Evolutionary conservation across 2,329 filamentous ascomycete species (phyloP).

Genomic region (Atkinsonella texensis): DNA sequence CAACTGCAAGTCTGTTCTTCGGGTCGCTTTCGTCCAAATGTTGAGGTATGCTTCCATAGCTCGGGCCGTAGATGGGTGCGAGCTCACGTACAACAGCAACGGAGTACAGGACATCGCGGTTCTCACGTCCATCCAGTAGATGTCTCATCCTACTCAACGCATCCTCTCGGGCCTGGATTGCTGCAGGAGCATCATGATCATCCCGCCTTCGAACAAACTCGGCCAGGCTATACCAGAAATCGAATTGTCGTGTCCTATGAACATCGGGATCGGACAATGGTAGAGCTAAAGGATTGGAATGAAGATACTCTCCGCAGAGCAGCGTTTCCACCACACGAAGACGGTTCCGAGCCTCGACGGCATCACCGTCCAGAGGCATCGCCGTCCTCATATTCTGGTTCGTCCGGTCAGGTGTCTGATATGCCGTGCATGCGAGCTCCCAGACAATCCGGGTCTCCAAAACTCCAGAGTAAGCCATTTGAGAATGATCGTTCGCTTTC

Average conservation of each 20-base stretch:
- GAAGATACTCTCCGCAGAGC: constrained; percentile 57
- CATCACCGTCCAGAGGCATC: constrained; percentile 43
- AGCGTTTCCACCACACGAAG: constrained; percentile 67
- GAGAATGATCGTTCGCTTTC: constrained; percentile 35
- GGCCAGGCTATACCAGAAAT: constrained; percentile 75
- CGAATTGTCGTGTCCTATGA: constrained; percentile 49
- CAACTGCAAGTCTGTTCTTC: constrained; percentile 54
- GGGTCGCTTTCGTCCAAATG: constrained; percentile 56
- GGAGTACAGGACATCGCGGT: constrained; percentile 82
- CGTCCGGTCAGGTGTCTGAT: constrained; percentile 24
- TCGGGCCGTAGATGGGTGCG: constrained; percentile 50
- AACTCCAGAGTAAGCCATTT: constrained; percentile 40
- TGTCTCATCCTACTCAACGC: constrained; percentile 53
- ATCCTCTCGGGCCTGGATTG: constrained; percentile 47
- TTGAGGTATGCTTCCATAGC: constrained; percentile 43
- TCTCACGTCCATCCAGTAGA: constrained; percentile 69
- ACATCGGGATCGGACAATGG: constrained; percentile 39
- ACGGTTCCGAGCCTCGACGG: constrained; percentile 53
- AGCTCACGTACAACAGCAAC: constrained; percentile 70
- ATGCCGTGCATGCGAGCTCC: constrained; percentile 42
- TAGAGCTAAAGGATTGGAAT: constrained; percentile 41
- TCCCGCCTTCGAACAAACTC: constrained; percentile 50
- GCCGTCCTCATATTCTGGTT: constrained; percentile 20
- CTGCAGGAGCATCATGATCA: constrained; percentile 32
- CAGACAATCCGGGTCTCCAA: constrained; percentile 49